These are phyloP conservation scores for Pythium oligandrum DNA, from an alignment of 352 stramenopile species.

Conservation along the genomic window DNA sequence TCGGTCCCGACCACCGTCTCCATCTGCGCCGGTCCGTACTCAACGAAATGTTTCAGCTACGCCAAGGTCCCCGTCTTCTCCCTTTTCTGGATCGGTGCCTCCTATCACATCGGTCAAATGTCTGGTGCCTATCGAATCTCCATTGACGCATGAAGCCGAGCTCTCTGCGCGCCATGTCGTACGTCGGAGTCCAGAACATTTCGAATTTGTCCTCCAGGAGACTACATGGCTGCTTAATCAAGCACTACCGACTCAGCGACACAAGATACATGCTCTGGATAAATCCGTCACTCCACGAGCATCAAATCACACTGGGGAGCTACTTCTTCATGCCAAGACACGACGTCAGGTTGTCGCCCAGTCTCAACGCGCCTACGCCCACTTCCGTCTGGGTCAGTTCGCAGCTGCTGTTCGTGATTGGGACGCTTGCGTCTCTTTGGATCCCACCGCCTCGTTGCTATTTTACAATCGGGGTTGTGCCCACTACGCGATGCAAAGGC, in stretches of 20 bases:
- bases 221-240: constrained; percentile 29
- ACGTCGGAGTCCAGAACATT: constrained; percentile 16
- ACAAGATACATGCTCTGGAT: too few relatives aligned
- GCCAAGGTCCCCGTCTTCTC: too few relatives aligned
- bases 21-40: too few relatives aligned
- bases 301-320: neutral
- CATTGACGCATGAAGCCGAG: constrained; percentile 17
- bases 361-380: constrained; percentile 55
- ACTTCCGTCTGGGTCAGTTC: constrained; percentile 45
- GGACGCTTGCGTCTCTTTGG: constrained; percentile 33
- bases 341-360: constrained; percentile 32
- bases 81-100: neutral
- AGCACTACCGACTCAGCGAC: constrained; percentile 6
- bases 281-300: too few relatives aligned
- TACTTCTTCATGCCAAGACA: constrained; percentile 16
- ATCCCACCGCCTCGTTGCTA: constrained; percentile 30
- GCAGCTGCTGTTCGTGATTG: constrained; percentile 48
- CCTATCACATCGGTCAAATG: neutral
- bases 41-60: too few relatives aligned
- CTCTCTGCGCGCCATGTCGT: constrained; percentile 21
- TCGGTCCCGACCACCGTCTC: too few relatives aligned
- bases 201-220: constrained; percentile 21
- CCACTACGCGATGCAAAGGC: constrained; percentile 39
- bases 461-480: constrained; percentile 67
- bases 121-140: constrained; percentile 15